Percentiles rank a stretch among this genome's conserved stretches.
These are phyloP conservation scores for Phytophthora nicotianae DNA, from an alignment of 352 stramenopile species.

Conservation along the genomic window DNA sequence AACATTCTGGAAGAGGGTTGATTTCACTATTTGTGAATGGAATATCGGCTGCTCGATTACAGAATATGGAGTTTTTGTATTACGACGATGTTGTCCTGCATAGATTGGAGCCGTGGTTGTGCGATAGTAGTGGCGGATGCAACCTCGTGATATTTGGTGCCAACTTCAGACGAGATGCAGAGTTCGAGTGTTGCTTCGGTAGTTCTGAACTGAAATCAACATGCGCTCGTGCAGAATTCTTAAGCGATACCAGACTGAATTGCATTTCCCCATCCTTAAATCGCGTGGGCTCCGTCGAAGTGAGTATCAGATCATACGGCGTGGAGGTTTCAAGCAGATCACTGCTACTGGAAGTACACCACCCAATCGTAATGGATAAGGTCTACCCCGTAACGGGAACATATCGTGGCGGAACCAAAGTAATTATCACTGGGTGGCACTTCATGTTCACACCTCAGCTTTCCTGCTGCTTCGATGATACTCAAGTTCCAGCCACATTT, in stretches of 20 bases:
- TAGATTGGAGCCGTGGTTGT: conserved; percentile 52
- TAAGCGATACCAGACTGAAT: conserved; percentile 40
- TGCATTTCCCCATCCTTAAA: conserved; percentile 38
- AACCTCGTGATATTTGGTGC: conserved; percentile 21
- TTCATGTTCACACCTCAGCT: conserved; percentile 60
- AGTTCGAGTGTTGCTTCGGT: conserved; percentile 66
- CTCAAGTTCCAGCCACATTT: conserved; percentile 59
- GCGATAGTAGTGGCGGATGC: conserved; percentile 45
- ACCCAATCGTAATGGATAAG: conserved; percentile 28
- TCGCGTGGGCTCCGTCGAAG: conserved; percentile 5
- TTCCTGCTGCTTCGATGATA: conserved; percentile 68
- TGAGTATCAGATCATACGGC: conserved; percentile 33
- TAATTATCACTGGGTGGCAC: conserved; percentile 51
- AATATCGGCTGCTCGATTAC: conserved; percentile 24
- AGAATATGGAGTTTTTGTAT: conserved; percentile 43
- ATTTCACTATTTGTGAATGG: conserved; percentile 42
- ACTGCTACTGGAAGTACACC: conserved; percentile 37
- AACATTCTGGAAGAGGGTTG: conserved; percentile 9
- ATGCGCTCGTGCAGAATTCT: conserved; percentile 33
- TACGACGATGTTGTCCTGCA: conserved; percentile 36
- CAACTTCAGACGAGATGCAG: conserved; percentile 42
- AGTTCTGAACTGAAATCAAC: background rate
- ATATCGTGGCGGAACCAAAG: conserved; percentile 44
- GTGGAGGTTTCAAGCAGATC: conserved; percentile 4
- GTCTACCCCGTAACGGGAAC: conserved; percentile 38